Evolutionary conservation across 768 basidiomycete genomes (phyloP).

Genomic region (Phlebiopsis gigantea): DNA sequence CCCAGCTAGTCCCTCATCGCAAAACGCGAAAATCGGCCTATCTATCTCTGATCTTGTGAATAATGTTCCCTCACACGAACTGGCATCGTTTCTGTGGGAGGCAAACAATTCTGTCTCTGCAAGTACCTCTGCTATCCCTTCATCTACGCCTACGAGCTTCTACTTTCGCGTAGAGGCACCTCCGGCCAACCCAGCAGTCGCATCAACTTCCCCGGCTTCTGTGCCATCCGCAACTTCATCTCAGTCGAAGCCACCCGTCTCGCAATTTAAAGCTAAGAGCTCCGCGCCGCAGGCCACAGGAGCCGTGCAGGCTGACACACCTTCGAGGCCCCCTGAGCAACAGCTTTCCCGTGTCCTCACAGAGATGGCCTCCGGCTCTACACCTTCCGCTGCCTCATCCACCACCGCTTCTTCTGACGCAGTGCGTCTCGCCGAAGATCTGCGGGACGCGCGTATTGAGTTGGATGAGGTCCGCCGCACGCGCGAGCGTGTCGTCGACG

Average conservation of each 20-base stretch:
- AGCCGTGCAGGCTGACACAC: neutral
- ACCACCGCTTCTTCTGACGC: neutral
- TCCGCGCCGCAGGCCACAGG: neutral
- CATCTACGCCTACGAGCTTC: neutral
- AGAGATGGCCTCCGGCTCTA: neutral
- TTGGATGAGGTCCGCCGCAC: conserved; percentile 17
- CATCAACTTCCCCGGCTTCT: neutral
- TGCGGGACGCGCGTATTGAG: conserved; percentile 16
- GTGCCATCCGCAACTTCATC: neutral
- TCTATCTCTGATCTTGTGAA: no score
- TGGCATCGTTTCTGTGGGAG: neutral
- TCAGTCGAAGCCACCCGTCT: neutral
- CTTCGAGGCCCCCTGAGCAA: neutral
- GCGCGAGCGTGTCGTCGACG: conserved; percentile 12
- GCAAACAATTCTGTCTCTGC: neutral
- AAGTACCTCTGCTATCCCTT: neutral
- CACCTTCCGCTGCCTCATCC: neutral
- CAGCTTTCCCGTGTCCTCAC: neutral
- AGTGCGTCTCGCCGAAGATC: conserved; percentile 1
- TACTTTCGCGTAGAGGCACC: neutral
- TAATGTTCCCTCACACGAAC: neutral
- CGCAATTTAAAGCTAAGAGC: neutral
- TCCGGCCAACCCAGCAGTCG: no score
- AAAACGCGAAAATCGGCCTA: no score
- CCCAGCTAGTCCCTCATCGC: no score